A percentile compares a stretch with the other conserved stretches of the same genome.
phyloP scores from a whole-genome alignment of 2,329 filamentous ascomycete genomes.

The Waltergamsia citrina region DNA sequence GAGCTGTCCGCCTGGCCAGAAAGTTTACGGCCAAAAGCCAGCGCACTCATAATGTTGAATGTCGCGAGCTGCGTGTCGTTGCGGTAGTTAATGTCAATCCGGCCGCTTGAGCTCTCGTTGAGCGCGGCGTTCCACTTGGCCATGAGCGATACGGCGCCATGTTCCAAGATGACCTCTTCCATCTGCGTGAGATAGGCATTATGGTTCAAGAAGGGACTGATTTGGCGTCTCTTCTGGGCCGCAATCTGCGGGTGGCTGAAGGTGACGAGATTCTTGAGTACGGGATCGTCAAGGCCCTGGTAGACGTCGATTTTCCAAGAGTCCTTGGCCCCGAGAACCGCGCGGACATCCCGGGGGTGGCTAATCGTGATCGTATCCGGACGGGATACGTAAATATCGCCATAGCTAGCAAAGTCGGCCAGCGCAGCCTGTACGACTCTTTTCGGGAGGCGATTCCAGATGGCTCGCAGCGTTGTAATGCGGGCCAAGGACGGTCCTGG shows the following conservation, averaged over 20 bases:
- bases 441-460: constrained; percentile 1
- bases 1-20: background rate
- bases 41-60: constrained; percentile 2
- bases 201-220: constrained; percentile 1
- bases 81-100: constrained; percentile 3
- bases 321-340: background rate
- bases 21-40: constrained; percentile 1
- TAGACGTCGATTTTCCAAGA: constrained; percentile 2
- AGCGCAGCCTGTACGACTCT: background rate
- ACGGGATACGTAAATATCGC: constrained; percentile 2
- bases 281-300: background rate
- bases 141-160: background rate
- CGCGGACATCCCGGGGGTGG: background rate
- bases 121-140: background rate
- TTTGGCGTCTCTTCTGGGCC: background rate
- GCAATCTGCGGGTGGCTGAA: constrained; percentile 1
- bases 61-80: constrained; percentile 2
- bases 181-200: constrained; percentile 1
- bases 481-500: background rate
- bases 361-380: constrained; percentile 2
- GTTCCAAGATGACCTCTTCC: constrained; percentile 1
- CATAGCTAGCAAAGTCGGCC: background rate
- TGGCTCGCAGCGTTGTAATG: background rate
- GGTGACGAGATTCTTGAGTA: constrained; percentile 1
- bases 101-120: background rate